phyloP scores from a whole-genome alignment of 1,284 basidiomycete genomes.

The Leccinum fallax region DNA sequence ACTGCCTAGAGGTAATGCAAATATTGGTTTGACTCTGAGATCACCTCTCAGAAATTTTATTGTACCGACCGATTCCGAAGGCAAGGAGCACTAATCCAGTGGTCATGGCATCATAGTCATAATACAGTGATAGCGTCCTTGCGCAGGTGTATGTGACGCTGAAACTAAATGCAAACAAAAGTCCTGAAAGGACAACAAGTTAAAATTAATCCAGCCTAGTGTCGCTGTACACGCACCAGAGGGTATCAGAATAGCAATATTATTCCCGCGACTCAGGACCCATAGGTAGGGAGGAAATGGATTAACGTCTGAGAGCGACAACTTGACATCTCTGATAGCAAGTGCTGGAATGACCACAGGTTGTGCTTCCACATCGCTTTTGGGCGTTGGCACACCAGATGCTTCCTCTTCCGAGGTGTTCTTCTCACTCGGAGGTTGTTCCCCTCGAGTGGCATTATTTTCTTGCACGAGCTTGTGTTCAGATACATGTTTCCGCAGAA shows the following conservation, averaged over 20 bases:
- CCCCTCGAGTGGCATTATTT: constrained; percentile 12
- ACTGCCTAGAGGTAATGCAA: constrained; percentile 45
- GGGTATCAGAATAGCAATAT: constrained; percentile 19
- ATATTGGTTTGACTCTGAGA: not conserved
- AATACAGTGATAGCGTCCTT: constrained; percentile 65
- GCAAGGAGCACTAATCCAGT: constrained; percentile 80
- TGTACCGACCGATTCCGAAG: constrained; percentile 63
- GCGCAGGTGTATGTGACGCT: constrained; percentile 73
- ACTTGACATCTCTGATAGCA: constrained; percentile 39
- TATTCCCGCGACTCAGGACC: constrained; percentile 20
- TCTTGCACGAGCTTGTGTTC: constrained; percentile 5
- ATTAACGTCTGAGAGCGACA: constrained; percentile 26
- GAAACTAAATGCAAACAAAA: constrained; percentile 73
- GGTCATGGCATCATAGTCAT: constrained; percentile 70
- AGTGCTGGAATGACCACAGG: not conserved
- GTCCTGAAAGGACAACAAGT: constrained; percentile 54
- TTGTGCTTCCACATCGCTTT: constrained; percentile 28
- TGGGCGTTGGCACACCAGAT: not conserved
- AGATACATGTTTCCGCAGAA: constrained; percentile 40
- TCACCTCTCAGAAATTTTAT: not conserved
- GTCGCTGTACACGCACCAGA: constrained; percentile 19
- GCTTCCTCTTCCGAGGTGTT: not conserved
- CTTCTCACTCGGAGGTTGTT: constrained; percentile 11
- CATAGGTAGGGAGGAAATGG: constrained; percentile 24
- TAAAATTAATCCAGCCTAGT: constrained; percentile 46